A percentile compares a stretch with the other conserved stretches of the same genome.
phyloP scores from a whole-genome alignment of 257 asterid species.

The Jacaranda mimosifolia region DNA sequence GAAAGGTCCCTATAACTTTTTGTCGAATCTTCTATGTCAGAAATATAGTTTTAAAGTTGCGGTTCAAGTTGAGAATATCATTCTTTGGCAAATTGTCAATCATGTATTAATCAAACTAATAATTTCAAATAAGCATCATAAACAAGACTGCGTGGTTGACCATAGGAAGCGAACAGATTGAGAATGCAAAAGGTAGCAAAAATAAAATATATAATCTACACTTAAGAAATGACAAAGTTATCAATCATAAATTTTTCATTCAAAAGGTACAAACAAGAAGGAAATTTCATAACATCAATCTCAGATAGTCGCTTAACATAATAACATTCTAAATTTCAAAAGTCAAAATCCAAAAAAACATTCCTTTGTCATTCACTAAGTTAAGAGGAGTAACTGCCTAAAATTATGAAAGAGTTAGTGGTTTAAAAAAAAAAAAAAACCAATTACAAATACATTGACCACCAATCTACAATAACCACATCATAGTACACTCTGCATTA shows the following conservation, averaged over 20 bases:
- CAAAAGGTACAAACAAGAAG: neutral
- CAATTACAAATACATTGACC: neutral
- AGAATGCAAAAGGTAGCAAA: neutral
- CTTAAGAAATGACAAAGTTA: neutral
- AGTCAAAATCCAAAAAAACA: neutral
- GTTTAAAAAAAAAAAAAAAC: too few species aligned
- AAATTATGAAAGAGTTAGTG: neutral
- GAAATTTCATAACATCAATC: neutral
- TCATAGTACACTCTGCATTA: neutral
- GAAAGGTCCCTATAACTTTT: constrained; percentile 3
- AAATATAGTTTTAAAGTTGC: constrained; percentile 1
- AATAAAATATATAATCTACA: neutral
- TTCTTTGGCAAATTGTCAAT: neutral
- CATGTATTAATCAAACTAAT: neutral
- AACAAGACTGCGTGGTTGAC: neutral
- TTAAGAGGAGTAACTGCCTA: neutral
- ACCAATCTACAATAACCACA: neutral
- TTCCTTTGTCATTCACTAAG: neutral
- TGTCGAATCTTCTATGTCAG: neutral
- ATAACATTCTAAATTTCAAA: neutral
- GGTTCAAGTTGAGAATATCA: constrained; percentile 5
- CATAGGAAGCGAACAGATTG: neutral
- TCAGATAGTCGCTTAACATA: neutral
- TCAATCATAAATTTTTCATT: neutral
- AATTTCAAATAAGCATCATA: neutral